A percentile compares a stretch with the other conserved stretches of the same genome.
Conservation (phyloP, 2,329 filamentous ascomycete genomes). For the Ambrosiella xylebori region DNA sequence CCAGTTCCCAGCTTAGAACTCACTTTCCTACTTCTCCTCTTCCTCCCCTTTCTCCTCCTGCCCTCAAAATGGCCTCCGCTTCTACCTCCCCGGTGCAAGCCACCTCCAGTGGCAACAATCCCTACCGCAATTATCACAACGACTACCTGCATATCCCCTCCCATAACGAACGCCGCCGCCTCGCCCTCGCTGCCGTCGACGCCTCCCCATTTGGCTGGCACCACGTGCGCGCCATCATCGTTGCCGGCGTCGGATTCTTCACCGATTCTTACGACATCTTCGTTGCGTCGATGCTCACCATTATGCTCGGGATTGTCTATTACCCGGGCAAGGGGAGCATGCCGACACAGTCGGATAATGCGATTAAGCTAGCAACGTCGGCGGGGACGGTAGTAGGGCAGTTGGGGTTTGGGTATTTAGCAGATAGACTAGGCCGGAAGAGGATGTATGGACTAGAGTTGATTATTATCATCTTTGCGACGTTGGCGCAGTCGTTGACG, state of each 20-base stretch:
- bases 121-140: conserved; percentile 65
- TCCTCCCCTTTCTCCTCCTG: not conserved
- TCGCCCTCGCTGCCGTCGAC: conserved; percentile 66
- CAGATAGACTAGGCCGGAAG: conserved; percentile 63
- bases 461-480: conserved; percentile 65
- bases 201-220: conserved; percentile 73
- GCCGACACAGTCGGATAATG: conserved; percentile 52
- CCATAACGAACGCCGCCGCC: conserved; percentile 60
- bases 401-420: conserved; percentile 60
- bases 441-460: conserved; percentile 57
- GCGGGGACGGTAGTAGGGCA: conserved; percentile 73
- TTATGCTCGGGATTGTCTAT: conserved; percentile 67
- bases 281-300: conserved; percentile 29
- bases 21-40: not conserved
- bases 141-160: conserved; percentile 49
- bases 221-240: conserved; percentile 58
- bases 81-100: not conserved
- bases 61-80: not conserved
- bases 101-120: conserved; percentile 48
- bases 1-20: not conserved
- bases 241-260: conserved; percentile 77
- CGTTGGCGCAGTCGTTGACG: conserved; percentile 52
- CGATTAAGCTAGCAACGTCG: conserved; percentile 68
- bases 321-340: conserved; percentile 42
- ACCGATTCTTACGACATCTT: conserved; percentile 78